Percentiles rank a stretch among this genome's conserved stretches.
Evolutionary conservation across 495 filamentous ascomycete genomes (phyloP).

Genomic region (Penicillium nucicola): DNA sequence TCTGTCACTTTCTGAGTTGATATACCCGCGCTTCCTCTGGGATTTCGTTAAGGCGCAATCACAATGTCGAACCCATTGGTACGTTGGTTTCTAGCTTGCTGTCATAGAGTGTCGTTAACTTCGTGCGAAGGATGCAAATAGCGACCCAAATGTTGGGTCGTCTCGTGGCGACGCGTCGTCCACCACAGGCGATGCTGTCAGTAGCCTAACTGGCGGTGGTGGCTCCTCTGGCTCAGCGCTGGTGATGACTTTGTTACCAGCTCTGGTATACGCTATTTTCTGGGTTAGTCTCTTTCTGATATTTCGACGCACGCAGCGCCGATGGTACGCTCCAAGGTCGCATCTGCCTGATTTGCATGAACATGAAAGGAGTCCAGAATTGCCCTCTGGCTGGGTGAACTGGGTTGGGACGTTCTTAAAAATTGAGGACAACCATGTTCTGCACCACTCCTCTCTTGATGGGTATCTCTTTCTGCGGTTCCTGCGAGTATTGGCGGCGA

Average conservation of each 20-base stretch:
- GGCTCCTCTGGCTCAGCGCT: constrained; percentile 52
- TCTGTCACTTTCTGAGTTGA: neutral
- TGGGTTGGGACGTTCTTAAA: constrained; percentile 63
- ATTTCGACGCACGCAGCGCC: constrained; percentile 64
- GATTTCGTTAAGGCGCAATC: neutral
- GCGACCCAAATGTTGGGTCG: constrained; percentile 43
- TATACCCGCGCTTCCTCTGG: neutral
- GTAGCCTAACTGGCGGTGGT: constrained; percentile 24
- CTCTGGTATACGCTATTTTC: constrained; percentile 60
- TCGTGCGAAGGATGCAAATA: constrained; percentile 29
- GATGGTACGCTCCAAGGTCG: constrained; percentile 80
- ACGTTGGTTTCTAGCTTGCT: neutral
- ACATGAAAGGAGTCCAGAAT: constrained; percentile 40
- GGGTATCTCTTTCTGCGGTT: constrained; percentile 82
- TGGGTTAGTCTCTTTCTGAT: constrained; percentile 72
- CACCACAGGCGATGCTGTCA: constrained; percentile 31
- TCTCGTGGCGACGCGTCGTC: constrained; percentile 41
- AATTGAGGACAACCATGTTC: constrained; percentile 56
- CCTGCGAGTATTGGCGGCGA: constrained; percentile 63
- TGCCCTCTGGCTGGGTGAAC: constrained; percentile 50
- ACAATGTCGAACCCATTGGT: constrained; percentile 15
- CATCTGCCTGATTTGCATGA: constrained; percentile 71
- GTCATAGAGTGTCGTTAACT: constrained; percentile 1
- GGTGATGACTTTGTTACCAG: constrained; percentile 69
- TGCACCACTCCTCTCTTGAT: constrained; percentile 70